Conservation (phyloP, 345 rosid species). For the Lagerstroemia speciosa region DNA sequence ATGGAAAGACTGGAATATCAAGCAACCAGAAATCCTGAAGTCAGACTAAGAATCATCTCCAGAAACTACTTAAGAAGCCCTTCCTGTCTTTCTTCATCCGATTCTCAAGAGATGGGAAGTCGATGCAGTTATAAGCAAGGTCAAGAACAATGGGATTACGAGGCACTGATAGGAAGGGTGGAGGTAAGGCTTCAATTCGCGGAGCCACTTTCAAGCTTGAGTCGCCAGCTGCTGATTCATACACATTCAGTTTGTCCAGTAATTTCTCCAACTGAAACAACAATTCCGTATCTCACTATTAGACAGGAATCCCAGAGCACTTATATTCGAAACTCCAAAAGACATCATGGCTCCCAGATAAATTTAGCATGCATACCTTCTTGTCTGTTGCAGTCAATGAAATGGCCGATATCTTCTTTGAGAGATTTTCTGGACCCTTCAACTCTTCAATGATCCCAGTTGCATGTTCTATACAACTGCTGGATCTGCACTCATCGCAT, state of each 20-base stretch:
- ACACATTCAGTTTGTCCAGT: conserved; percentile 65
- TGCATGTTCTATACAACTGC: conserved; percentile 92
- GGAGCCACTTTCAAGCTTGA: conserved; percentile 46
- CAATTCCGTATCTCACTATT: not conserved
- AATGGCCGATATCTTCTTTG: conserved; percentile 59
- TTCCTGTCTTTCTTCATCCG: conserved; percentile 74
- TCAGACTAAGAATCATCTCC: conserved; percentile 32
- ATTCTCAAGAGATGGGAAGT: conserved; percentile 76
- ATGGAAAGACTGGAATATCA: not conserved
- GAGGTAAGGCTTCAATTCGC: conserved; percentile 81
- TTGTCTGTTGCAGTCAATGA: conserved; percentile 51
- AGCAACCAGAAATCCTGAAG: not conserved
- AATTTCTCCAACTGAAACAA: conserved; percentile 61
- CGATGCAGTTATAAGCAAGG: conserved; percentile 55
- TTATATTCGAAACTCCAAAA: not conserved
- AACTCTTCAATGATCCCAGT: conserved; percentile 64
- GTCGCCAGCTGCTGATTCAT: conserved; percentile 75
- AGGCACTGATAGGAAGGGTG: conserved; percentile 52
- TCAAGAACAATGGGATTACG: conserved; percentile 85
- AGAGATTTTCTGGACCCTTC: conserved; percentile 74
- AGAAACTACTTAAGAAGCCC: conserved; percentile 68
- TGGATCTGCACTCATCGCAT: conserved; percentile 65
- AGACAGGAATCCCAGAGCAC: not conserved
- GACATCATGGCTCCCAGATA: not conserved
- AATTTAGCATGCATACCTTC: conserved; percentile 64